Base-by-base conservation (phyloP, 192 early-diverging fungal genomes). In the Coemansia sp. region DNA sequence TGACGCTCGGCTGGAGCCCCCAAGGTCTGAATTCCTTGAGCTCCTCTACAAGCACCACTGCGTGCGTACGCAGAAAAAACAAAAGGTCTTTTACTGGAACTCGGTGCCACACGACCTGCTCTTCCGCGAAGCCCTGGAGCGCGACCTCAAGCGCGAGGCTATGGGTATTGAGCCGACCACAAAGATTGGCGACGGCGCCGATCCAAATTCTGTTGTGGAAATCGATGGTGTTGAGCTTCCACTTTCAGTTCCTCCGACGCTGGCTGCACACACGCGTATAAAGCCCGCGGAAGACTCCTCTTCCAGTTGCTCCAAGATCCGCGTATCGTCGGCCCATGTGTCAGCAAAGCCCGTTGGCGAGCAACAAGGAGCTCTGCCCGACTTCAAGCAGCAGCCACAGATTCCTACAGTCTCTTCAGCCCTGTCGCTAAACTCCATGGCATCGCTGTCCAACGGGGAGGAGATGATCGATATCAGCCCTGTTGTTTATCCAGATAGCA, bases 41-140 rank as follows among this genome's bases (percentile, higher is more conserved):
- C 90, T 97, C 70, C 84, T 99, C 52, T 93, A 95, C 85, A 95
- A 93, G 75, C 89, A 96, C 84, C 89, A 93, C 59, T 97, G 95
- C 78, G 93, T 99, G 66, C 89, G 96, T 38, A 96, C 95, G 4
- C 96, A 97, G 74, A 99, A 97, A 86, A 97, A 97, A 83, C 97
- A 99, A 83, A 97, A 97, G 61, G 97, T 99, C n/a, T 99, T 97
- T 76, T 96, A 90, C 73, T 99, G 97, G 95, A 91, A 89, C 73
- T 91, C 93, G 19, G 97, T 99, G 19, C 90, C 89, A 13, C 95
- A 96, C 73, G 95, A 99, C 71, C 72, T 90, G 41, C 88, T 99
- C 42, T 99, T 99, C 74, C 84, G 91, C 46, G 96, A 99, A 74
- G 96, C 96, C 3, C 87, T 97, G 53, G 95, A 99, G 78, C 87